These are phyloP conservation scores for Macrolepiota dolichaula DNA, from an alignment of 768 basidiomycete genomes.

Conservation along the genomic window DNA sequence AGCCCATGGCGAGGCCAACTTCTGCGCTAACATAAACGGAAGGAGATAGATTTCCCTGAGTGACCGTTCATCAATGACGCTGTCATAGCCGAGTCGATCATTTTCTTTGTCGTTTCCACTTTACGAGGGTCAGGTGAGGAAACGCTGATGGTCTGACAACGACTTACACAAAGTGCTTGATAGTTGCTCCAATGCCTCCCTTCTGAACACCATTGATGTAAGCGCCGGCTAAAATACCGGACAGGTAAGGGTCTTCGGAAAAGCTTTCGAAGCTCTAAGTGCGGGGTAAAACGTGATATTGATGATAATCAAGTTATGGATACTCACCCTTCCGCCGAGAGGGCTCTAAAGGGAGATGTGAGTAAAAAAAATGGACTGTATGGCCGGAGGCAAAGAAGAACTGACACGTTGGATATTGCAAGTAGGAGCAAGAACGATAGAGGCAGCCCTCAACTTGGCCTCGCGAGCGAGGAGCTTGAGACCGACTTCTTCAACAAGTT, in stretches of 20 bases:
- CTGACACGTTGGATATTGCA: constrained; percentile 79
- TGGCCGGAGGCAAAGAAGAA: constrained; percentile 5
- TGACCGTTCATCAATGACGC: constrained; percentile 60
- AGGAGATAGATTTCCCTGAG: constrained; percentile 74
- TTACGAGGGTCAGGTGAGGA: neutral
- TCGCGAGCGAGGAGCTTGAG: constrained; percentile 65
- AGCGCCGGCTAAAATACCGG: constrained; percentile 65
- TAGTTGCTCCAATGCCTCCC: constrained; percentile 70
- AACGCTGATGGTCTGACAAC: neutral
- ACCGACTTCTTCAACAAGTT: constrained; percentile 61
- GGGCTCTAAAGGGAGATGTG: constrained; percentile 43
- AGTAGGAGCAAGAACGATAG: constrained; percentile 73
- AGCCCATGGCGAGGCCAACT: constrained; percentile 61
- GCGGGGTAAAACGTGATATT: neutral
- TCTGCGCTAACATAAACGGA: constrained; percentile 75
- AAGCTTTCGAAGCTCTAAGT: constrained; percentile 71
- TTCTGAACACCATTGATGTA: constrained; percentile 78
- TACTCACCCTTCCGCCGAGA: constrained; percentile 60
- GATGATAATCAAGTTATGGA: neutral
- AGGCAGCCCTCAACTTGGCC: constrained; percentile 66
- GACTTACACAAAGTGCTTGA: constrained; percentile 80
- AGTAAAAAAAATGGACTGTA: neutral
- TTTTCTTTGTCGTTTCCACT: constrained; percentile 83
- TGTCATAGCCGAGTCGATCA: constrained; percentile 67
- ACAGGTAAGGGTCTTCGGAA: constrained; percentile 75